These are phyloP conservation scores for Cucurbita moschata DNA, from an alignment of 306 rosid genomes.

Conservation along the genomic window DNA sequence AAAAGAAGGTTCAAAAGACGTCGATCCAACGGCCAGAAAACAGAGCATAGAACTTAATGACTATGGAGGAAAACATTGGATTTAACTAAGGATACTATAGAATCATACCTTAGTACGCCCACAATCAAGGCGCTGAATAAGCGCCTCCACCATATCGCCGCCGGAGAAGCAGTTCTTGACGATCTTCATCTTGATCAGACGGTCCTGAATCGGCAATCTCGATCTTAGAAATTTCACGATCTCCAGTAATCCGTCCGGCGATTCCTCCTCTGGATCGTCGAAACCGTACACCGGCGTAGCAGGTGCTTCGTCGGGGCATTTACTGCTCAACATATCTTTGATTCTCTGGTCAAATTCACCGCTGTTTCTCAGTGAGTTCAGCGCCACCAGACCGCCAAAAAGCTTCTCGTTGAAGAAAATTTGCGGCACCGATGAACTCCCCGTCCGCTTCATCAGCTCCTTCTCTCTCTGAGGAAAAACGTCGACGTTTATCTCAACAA, in stretches of 20 bases:
- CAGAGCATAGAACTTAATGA: background rate
- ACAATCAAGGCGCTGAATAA: constrained; percentile 51
- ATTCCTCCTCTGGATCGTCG: constrained; percentile 26
- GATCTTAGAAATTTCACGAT: constrained; percentile 42
- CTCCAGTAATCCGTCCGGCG: constrained; percentile 36
- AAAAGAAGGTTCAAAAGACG: background rate
- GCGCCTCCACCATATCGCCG: constrained; percentile 44
- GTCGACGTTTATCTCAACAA: constrained; percentile 83
- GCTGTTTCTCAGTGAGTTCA: constrained; percentile 70
- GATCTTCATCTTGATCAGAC: constrained; percentile 62
- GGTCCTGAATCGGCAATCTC: constrained; percentile 63
- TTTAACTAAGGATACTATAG: background rate
- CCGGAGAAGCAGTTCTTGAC: constrained; percentile 72
- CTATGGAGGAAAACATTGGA: background rate
- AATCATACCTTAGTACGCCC: constrained; percentile 58
- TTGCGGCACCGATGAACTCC: constrained; percentile 53
- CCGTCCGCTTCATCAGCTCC: constrained; percentile 59
- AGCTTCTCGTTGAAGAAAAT: constrained; percentile 88
- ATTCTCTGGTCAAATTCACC: constrained; percentile 56
- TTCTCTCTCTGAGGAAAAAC: constrained; percentile 49
- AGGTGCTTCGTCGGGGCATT: constrained; percentile 48
- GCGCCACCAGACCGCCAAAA: constrained; percentile 71
- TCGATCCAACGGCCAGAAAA: constrained; percentile 1
- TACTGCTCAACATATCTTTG: constrained; percentile 36
- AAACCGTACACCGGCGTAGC: constrained; percentile 55